Base-by-base conservation (phyloP, 345 rosid species). In the Citrus unshiu region DNA sequence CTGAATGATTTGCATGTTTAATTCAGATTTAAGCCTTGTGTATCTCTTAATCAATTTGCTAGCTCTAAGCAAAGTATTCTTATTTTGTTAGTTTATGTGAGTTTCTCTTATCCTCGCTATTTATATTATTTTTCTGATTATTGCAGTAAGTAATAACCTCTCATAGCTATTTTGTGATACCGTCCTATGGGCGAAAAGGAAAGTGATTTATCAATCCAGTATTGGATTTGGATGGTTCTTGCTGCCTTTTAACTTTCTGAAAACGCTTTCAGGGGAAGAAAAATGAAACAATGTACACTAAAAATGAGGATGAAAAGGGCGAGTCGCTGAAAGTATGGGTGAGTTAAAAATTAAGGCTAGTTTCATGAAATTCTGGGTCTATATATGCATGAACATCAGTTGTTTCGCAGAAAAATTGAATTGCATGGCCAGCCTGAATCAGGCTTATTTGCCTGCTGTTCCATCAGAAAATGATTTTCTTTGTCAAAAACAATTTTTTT, bases 351-450 rank as follows among this genome's bases (percentile, higher is more conserved):
- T 74, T 29, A 21, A 7, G 19, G 68, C 67, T 32, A 30, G 49
- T 75, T 63, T 46, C 70, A 63, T 75, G 78, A 63, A 29, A 40
- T 43, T 73, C 25, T 60, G 77, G 76, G 35, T 60, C 34, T 24
- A 4, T 37, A 18, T 54, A 5, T 63, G 29, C 39, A 75, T 29
- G 39, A 25, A 73, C 49, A 74, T 37, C 7, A 35, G 32, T 35
- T 34, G 24, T 27, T 35, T 9, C 16, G 54, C 32, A 29, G 60
- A 46, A 74, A 39, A 61, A 40, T 25, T 74, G 77, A 58, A 37
- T 73, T 74, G 13, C 29, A 39, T 51, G 39, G 74, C 61, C 6
- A 71, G 4, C 60, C n/a, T 69, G 39, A 27, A 7, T 49, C 58
- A 29, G 27, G 37, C 7, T 21, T 51, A 22, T 10, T 16, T 5